Evolutionary conservation across 2,329 filamentous ascomycete species (phyloP).

Genomic region (Aspergillus sp.): DNA sequence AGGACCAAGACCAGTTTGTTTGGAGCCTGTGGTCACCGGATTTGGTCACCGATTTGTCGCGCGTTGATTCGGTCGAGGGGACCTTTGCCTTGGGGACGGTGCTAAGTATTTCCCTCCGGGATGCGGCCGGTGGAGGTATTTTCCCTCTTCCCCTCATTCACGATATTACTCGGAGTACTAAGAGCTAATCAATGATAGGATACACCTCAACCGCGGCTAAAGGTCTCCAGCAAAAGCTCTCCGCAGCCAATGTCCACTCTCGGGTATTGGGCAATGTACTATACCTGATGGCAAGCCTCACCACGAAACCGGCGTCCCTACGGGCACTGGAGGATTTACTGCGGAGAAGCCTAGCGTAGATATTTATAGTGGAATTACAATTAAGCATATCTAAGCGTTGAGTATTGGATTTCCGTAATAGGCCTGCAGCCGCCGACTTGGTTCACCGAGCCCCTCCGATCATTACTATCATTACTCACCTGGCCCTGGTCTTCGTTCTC

Average conservation of each 20-base stretch:
- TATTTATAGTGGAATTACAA: background rate
- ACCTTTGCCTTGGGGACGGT: constrained; percentile 71
- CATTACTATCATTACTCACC: background rate
- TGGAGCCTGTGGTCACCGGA: constrained; percentile 67
- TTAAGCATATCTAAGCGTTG: background rate
- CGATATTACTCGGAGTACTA: background rate
- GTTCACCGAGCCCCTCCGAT: background rate
- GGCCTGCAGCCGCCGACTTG: background rate
- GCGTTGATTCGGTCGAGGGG: constrained; percentile 50
- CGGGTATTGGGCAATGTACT: constrained; percentile 56
- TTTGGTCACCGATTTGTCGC: constrained; percentile 56
- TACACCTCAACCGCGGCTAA: constrained; percentile 53
- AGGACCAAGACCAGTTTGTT: constrained; percentile 14
- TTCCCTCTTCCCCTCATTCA: constrained; percentile 3
- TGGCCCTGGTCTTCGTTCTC: background rate
- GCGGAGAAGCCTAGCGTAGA: constrained; percentile 26
- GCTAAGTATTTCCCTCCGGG: constrained; percentile 56
- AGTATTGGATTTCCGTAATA: background rate
- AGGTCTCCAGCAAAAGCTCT: constrained; percentile 46
- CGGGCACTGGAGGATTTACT: constrained; percentile 36
- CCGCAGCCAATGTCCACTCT: constrained; percentile 46
- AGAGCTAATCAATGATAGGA: constrained; percentile 27
- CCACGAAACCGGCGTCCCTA: constrained; percentile 39
- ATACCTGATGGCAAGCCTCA: constrained; percentile 55
- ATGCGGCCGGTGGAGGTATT: constrained; percentile 42